These are phyloP conservation scores for Picochlorum sp. DNA, from an alignment of 139 green algal genomes.

Conservation along the genomic window DNA sequence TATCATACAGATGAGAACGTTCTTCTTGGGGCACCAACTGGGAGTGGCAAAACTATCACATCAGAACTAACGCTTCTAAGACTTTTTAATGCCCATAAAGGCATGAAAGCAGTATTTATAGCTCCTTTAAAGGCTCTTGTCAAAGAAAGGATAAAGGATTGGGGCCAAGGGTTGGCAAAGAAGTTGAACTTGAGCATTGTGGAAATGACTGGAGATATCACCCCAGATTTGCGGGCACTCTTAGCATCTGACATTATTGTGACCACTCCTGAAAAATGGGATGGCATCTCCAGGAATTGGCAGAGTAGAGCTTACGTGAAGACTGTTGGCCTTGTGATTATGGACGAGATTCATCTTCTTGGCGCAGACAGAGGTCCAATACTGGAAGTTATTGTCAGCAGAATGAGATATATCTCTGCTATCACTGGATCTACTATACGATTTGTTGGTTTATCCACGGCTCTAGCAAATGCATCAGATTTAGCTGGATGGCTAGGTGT, in stretches of 20 bases:
- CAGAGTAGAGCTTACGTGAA: constrained; percentile 68
- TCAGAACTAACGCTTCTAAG: constrained; percentile 89
- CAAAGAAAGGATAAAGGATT: constrained; percentile 89
- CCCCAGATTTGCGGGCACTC: constrained; percentile 44
- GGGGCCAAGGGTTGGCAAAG: constrained; percentile 67
- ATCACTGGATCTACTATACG: constrained; percentile 57
- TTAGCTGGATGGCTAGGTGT: constrained; percentile 92
- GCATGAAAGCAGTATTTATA: constrained; percentile 89
- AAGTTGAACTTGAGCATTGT: constrained; percentile 70
- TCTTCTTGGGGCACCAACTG: constrained; percentile 90
- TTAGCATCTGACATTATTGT: constrained; percentile 91
- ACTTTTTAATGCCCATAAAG: constrained; percentile 61
- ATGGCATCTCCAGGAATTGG: constrained; percentile 90
- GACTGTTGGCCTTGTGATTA: constrained; percentile 78
- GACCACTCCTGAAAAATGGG: constrained; percentile 95
- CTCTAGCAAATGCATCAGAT: constrained; percentile 90
- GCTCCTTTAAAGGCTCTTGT: constrained; percentile 89
- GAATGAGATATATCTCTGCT: constrained; percentile 81
- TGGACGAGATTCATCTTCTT: constrained; percentile 98
- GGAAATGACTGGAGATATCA: constrained; percentile 76
- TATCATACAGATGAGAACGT: constrained; percentile 94
- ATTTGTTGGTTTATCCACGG: constrained; percentile 92
- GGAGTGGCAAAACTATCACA: constrained; percentile 89
- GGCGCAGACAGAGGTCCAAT: constrained; percentile 88
- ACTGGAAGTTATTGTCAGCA: constrained; percentile 88